Evolutionary conservation across 208 protist genomes (phyloP), one percentile per base, ranked within the genome.

Genomic region (Herpetomonas tarakana): DNA sequence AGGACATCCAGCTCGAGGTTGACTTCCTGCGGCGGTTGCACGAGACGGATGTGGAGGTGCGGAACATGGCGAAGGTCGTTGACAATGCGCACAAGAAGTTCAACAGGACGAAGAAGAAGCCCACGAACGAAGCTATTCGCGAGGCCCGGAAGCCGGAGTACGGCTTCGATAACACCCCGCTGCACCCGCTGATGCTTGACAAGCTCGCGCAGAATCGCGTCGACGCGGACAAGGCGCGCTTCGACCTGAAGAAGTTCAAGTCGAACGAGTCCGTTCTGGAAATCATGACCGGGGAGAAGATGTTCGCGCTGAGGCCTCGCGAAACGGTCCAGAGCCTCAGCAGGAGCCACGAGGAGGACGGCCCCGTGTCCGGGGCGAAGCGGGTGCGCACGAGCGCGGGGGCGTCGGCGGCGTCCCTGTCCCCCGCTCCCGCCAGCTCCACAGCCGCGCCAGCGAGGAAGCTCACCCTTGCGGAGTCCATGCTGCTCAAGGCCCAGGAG

Each of bases 31-130:
- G 74, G 46, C 83, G 84, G 1, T 57, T 93, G 35, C 61, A 79
- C 52, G 35, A 62, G 1, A 76, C 74, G 11, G 81, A 93, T 55
- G 77, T 93, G 18, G 88, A 97, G 58, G 24, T 97, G 52, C 75
- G 74, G 30, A 83, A 84, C 63, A 82, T 94, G 73, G 68, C 69
- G 30, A 90, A 88, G 27, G 86, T 93, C 14, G 88, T 91, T 4
- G 76, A 84, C 12, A 92, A 94, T 61, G 86, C 91, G 21, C 88
- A 94, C 75, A 86, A 90, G 44, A 94, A 94, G 71, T 97, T 84
- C 75, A 81, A 75, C 62, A 83, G 88, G 27, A 97, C 91, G 21
- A 85, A 83, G 55, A 92, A 93, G 76, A 93, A 92, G 74, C 76
- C 91, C 7, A 94, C 86, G n/a, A 82, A 90, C 62, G 84, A 95